Conservation (phyloP, 1,139 yeast species). For the Magnusiomyces sp. region DNA sequence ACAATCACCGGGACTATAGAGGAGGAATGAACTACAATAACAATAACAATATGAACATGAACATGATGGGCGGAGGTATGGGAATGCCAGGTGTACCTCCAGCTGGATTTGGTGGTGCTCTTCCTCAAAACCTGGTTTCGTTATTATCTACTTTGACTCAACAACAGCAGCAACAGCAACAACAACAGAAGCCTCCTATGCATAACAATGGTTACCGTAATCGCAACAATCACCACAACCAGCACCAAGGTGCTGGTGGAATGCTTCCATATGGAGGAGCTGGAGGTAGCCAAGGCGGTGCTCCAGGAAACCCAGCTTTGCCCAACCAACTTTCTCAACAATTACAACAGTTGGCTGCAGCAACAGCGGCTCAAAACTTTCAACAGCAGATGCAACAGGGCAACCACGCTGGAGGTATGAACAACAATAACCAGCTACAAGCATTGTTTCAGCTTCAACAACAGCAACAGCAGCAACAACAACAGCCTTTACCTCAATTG, state of each 20-base stretch:
- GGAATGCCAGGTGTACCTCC: background rate
- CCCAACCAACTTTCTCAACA: conserved; percentile 2
- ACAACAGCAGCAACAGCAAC: background rate
- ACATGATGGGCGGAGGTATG: background rate
- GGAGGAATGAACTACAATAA: conserved; percentile 3
- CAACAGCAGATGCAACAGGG: background rate
- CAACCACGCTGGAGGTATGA: background rate
- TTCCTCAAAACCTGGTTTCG: conserved; percentile 11
- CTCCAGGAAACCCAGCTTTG: background rate
- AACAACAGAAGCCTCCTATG: background rate
- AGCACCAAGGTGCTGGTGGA: conserved; percentile 5
- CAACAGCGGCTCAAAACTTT: background rate
- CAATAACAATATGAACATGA: background rate
- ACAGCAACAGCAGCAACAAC: background rate
- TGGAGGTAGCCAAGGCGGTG: background rate
- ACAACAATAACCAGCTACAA: background rate
- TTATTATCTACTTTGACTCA: conserved; percentile 11
- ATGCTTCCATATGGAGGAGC: conserved; percentile 1
- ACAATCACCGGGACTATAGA: background rate
- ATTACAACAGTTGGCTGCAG: conserved; percentile 3
- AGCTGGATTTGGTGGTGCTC: background rate
- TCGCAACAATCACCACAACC: conserved; percentile 7
- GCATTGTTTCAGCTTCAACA: background rate
- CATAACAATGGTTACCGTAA: background rate
- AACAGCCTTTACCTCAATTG: background rate